phyloP scores from a whole-genome alignment of 441 rosid species.

The Pelargonium myrrhifolium region DNA sequence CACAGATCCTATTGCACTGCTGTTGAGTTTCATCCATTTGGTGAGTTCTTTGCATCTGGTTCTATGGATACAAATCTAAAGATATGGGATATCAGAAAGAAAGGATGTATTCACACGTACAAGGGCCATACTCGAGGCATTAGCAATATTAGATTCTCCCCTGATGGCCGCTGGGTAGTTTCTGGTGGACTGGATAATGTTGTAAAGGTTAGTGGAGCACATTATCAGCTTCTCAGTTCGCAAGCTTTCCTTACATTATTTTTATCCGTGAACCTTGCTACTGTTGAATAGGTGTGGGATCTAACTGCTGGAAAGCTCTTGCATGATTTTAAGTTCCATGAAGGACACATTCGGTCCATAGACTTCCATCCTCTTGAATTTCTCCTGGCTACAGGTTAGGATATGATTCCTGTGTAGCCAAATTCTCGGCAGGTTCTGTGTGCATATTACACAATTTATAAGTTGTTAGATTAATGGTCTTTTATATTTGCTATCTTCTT shows the following conservation, averaged over 20 bases:
- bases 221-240: not conserved
- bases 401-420: constrained; percentile 5
- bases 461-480: not conserved
- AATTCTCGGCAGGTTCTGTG: not conserved
- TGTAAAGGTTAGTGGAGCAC: constrained; percentile 53
- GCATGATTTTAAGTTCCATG: constrained; percentile 89
- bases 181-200: constrained; percentile 89
- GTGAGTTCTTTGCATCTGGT: constrained; percentile 92
- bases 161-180: constrained; percentile 99
- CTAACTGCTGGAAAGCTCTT: constrained; percentile 94
- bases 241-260: constrained; percentile 2
- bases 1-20: constrained; percentile 82
- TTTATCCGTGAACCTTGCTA: constrained; percentile 10
- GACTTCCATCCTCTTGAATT: constrained; percentile 96
- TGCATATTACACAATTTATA: not conserved
- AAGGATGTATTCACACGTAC: constrained; percentile 89
- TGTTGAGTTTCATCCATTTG: constrained; percentile 92
- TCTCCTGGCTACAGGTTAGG: constrained; percentile 88
- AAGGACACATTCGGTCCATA: constrained; percentile 70
- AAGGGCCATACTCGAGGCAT: constrained; percentile 80
- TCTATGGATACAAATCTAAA: constrained; percentile 72
- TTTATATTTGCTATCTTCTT: not conserved
- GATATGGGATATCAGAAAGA: constrained; percentile 94
- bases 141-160: constrained; percentile 68
- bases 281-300: constrained; percentile 74